Conservation (phyloP, 208 protist species). For the Trypanosoma grayi region DNA sequence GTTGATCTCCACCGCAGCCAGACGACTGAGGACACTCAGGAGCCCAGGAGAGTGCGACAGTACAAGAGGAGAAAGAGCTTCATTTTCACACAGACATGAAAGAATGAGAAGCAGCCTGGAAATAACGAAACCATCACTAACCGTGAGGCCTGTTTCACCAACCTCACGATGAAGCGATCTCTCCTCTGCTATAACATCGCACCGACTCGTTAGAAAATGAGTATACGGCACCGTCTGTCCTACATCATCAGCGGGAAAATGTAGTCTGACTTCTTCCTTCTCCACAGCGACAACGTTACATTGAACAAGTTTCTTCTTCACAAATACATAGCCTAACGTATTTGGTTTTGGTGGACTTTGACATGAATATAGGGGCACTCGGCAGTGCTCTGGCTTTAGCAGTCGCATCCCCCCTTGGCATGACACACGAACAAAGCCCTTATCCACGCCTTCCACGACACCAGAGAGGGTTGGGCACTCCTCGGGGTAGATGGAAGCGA, state of each 20-base stretch:
- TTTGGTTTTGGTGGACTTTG: constrained; percentile 9
- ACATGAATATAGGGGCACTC: constrained; percentile 58
- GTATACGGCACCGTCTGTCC: constrained; percentile 30
- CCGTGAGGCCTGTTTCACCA: constrained; percentile 35
- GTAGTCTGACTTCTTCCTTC: constrained; percentile 33
- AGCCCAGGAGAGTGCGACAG: constrained; percentile 46
- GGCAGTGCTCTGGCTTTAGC: constrained; percentile 70
- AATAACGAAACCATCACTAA: constrained; percentile 83
- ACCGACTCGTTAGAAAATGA: constrained; percentile 51
- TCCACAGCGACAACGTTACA: constrained; percentile 43
- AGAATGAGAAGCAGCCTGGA: constrained; percentile 82
- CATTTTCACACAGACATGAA: constrained; percentile 79
- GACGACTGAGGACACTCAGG: constrained; percentile 54
- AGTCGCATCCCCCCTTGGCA: constrained; percentile 35
- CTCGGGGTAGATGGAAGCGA: constrained; percentile 68
- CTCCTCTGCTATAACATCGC: constrained; percentile 54
- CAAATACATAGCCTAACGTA: constrained; percentile 63
- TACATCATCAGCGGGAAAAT: constrained; percentile 36
- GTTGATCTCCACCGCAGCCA: constrained; percentile 66
- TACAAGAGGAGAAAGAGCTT: constrained; percentile 60
- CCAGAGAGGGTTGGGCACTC: constrained; percentile 29
- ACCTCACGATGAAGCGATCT: constrained; percentile 38
- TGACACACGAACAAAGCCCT: constrained; percentile 43
- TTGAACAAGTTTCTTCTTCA: constrained; percentile 62
- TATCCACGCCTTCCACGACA: constrained; percentile 48